A percentile compares a stretch with the other conserved stretches of the same genome.
phyloP scores from a whole-genome alignment of 768 basidiomycete species.

The Rhizopogon vinicolor region DNA sequence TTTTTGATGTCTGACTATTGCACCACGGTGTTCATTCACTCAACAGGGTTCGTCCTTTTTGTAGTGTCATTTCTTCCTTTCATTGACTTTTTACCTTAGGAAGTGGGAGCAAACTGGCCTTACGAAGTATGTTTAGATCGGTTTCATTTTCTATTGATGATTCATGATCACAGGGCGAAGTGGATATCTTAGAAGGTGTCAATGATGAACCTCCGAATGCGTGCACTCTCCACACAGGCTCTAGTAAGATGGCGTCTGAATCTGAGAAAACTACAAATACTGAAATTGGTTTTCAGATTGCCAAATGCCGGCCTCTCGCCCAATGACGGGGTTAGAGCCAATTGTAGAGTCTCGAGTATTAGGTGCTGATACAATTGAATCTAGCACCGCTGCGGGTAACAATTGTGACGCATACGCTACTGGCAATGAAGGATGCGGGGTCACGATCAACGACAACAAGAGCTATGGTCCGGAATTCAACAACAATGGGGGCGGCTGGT shows the following conservation, averaged over 20 bases:
- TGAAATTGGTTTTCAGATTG: slow-evolving; percentile 16
- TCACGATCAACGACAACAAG: slow-evolving; percentile 16
- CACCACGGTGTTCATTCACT: background rate
- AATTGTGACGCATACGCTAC: slow-evolving; percentile 23
- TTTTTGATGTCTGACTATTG: slow-evolving; percentile 2
- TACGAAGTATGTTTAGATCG: background rate
- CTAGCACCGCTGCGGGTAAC: slow-evolving; percentile 10
- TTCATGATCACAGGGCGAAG: slow-evolving; percentile 18
- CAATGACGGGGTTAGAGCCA: slow-evolving; percentile 27
- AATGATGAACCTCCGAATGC: slow-evolving; percentile 24
- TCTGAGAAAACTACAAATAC: background rate
- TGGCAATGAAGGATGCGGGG: slow-evolving; percentile 29
- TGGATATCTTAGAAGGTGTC: slow-evolving; percentile 30
- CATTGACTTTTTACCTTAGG: slow-evolving; percentile 9
- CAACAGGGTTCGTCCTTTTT: slow-evolving; percentile 18
- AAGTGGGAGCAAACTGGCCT: slow-evolving; percentile 21
- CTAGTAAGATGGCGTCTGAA: slow-evolving; percentile 1
- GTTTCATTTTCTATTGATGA: background rate
- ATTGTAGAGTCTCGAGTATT: background rate
- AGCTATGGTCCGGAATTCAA: slow-evolving; percentile 35
- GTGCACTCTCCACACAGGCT: slow-evolving; percentile 24
- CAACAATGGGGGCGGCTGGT: slow-evolving; percentile 34
- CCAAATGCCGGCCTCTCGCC: slow-evolving; percentile 20
- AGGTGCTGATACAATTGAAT: background rate
- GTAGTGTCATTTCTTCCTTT: background rate